Conservation (phyloP, 768 basidiomycete species). For the Pulveroboletus sp. region DNA sequence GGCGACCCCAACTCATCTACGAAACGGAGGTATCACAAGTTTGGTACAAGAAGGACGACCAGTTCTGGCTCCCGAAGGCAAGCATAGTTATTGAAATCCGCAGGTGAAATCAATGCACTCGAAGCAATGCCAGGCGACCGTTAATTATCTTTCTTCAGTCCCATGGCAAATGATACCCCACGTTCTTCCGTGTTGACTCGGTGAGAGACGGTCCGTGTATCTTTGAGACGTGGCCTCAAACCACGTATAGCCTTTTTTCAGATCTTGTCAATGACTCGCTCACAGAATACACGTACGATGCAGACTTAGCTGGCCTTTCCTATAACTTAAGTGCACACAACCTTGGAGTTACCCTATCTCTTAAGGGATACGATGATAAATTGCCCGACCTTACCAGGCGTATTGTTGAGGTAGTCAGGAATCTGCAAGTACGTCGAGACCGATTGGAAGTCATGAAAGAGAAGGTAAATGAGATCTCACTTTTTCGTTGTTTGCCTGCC, state of each 20-base stretch:
- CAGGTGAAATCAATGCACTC: conserved; percentile 41
- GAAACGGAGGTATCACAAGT: conserved; percentile 68
- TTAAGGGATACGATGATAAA: conserved; percentile 93
- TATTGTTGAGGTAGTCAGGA: conserved; percentile 65
- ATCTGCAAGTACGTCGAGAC: conserved; percentile 59
- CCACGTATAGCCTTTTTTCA: conserved; percentile 56
- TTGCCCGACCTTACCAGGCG: conserved; percentile 65
- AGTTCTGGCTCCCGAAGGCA: conserved; percentile 93
- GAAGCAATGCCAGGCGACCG: neutral
- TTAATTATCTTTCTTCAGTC: conserved; percentile 35
- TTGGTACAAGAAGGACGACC: conserved; percentile 98
- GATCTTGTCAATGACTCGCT: conserved; percentile 87
- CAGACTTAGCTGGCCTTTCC: conserved; percentile 81
- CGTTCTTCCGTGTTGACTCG: conserved; percentile 70
- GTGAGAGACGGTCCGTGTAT: conserved; percentile 32
- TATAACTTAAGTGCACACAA: conserved; percentile 63
- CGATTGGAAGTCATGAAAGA: conserved; percentile 81
- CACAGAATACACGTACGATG: conserved; percentile 88
- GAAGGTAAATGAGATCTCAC: conserved; percentile 46
- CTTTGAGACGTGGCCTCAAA: neutral
- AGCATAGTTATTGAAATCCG: conserved; percentile 69
- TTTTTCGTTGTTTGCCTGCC: neutral
- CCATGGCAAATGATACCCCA: conserved; percentile 56
- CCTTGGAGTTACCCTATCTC: conserved; percentile 61
- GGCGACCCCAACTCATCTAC: conserved; percentile 69